Base-by-base conservation (phyloP, 176 grass and related monocot species). In the Saccharum spontaneum region DNA sequence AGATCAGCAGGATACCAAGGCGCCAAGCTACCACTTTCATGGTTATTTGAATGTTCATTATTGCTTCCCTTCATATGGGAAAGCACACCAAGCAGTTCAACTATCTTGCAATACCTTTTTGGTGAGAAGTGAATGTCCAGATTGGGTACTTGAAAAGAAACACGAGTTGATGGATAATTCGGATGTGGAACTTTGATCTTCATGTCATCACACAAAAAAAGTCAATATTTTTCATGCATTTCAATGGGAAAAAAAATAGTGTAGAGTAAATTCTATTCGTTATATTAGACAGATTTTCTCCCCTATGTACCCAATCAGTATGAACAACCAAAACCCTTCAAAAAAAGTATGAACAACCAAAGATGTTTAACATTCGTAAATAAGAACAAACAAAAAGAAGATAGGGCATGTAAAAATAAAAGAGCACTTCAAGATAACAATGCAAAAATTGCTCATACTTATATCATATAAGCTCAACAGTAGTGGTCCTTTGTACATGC, bases 121-220 rank as follows among this genome's bases (percentile, higher is more conserved):
- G 96, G 91, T 75, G 96, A 98, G 78, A 98, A 98, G 83, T 98
- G 93, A 64, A 98, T 86, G 82, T 76, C 86, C 79, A 98, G 89
- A 79, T 92, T 98, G 45, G 96, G 96, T 70, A 98, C 91, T 98
- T 98, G 93, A 83, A 98, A 90, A 79, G 96, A 94, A 89, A 98
- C 88, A 69, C 96, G 91, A 73, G 91, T 95, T 54, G 89, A 95
- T 69, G 96, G 96, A 84, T 95, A 98, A 23, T 76, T 94, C 64
- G 88, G 96, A 81, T 98, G 96, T 76, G 91, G 91, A 74, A 98
- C 78, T 89, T 95, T 98, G 57, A 98, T 94, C 96, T 98, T 90
- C 85, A 93, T 69, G 64, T 16, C 50, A 86, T 54, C 54, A 79
- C 10, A 87, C n/a, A 78, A 79, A 18, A 33, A 59, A 22, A 83